A percentile compares a stretch with the other conserved stretches of the same genome.
Evolutionary conservation across 257 asterid species (phyloP).

Genomic region (Osmanthus fragrans): DNA sequence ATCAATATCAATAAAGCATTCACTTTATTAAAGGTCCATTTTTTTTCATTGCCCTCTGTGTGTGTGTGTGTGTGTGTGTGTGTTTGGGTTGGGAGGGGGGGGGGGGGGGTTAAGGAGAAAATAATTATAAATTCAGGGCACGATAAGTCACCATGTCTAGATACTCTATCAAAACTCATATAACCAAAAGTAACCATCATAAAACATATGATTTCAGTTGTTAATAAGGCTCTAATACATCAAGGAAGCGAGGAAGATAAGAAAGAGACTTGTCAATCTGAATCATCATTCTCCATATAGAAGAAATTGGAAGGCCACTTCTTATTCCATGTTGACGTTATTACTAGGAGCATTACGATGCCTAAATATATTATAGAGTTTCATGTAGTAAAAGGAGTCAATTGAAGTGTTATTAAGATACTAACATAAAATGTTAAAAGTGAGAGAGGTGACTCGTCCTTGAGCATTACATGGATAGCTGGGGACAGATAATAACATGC

Average conservation of each 20-base stretch:
- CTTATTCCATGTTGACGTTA: neutral
- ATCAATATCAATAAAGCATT: neutral
- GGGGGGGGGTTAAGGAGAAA: no score
- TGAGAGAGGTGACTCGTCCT: neutral
- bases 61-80: no score
- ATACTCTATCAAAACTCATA: neutral
- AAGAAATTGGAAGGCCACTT: neutral
- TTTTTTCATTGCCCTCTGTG: neutral
- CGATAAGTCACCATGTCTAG: neutral
- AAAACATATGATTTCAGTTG: neutral
- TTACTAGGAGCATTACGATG: neutral
- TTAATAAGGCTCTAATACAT: neutral
- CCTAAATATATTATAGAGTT: neutral
- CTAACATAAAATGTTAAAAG: no score
- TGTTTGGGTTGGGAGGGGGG: no score
- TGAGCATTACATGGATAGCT: neutral
- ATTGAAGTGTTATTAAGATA: no score
- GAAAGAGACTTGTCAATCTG: neutral
- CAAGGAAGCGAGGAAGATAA: neutral
- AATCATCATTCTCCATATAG: neutral
- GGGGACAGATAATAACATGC: conserved; percentile 13
- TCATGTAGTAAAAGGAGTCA: no score
- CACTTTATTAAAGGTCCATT: neutral
- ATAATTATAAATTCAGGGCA: neutral
- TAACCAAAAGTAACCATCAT: neutral